Conservation (phyloP, 192 early-diverging fungal genomes). For the Phycomyces blakesleeanus region DNA sequence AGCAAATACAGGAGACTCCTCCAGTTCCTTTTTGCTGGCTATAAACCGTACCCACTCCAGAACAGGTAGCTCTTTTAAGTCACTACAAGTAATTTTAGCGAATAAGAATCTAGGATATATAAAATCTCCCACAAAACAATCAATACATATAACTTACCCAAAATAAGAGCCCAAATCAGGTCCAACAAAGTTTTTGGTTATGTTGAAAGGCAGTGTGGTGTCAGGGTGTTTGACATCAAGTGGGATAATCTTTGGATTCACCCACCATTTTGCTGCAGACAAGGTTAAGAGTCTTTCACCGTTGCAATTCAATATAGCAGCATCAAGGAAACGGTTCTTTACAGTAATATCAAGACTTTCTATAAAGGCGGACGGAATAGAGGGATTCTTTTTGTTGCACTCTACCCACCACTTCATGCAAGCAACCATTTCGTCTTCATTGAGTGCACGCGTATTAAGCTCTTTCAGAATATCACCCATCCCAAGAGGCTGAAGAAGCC, state of each 20-base stretch:
- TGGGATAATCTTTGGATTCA: conserved; percentile 67
- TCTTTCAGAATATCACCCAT: conserved; percentile 68
- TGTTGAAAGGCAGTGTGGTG: conserved; percentile 54
- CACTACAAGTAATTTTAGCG: neutral
- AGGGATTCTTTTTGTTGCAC: conserved; percentile 31
- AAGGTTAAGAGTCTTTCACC: conserved; percentile 42
- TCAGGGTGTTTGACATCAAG: conserved; percentile 57
- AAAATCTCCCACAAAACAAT: neutral
- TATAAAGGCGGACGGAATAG: conserved; percentile 30
- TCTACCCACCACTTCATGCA: conserved; percentile 78
- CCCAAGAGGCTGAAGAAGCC: conserved; percentile 45
- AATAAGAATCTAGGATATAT: no score
- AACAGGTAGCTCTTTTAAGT: conserved; percentile 52
- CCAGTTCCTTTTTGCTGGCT: conserved; percentile 41
- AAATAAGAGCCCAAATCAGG: conserved; percentile 54
- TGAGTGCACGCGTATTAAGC: conserved; percentile 52
- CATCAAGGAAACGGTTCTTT: conserved; percentile 40
- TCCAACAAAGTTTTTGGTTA: conserved; percentile 62
- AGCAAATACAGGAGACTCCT: conserved; percentile 51
- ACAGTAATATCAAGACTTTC: neutral
- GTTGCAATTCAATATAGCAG: conserved; percentile 44
- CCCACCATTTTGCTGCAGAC: conserved; percentile 48
- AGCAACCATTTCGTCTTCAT: conserved; percentile 54
- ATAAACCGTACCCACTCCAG: conserved; percentile 63
- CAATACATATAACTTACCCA: conserved; percentile 13